phyloP scores from a whole-genome alignment of 225 moss, liverwort and hornwort genomes.

The Sphagnum tenellum region DNA sequence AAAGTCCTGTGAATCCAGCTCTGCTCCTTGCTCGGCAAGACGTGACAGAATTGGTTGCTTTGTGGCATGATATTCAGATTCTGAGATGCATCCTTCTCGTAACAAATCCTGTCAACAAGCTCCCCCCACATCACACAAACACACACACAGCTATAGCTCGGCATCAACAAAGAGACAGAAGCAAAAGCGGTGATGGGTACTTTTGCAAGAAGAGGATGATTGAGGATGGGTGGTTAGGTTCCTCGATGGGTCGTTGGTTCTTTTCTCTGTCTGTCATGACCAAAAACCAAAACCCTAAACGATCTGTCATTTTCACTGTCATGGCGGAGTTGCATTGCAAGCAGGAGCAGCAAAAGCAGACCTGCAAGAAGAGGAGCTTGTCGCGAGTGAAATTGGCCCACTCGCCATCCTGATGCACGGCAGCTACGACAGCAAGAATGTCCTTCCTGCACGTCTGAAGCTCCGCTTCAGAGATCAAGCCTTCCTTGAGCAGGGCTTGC shows the following conservation, averaged over 20 bases:
- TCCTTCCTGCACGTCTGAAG: slow-evolving; percentile 20
- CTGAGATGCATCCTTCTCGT: slow-evolving; percentile 38
- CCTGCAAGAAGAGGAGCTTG: slow-evolving; percentile 58
- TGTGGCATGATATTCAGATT: slow-evolving; percentile 37
- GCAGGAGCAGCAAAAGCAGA: background rate
- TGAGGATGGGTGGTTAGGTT: no score
- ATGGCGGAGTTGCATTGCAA: no score
- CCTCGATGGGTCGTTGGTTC: no score
- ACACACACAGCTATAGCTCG: no score
- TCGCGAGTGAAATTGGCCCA: slow-evolving; percentile 55
- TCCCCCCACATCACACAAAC: background rate
- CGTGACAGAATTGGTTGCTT: slow-evolving; percentile 34
- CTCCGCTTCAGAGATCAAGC: slow-evolving; percentile 18
- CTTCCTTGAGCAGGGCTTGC: slow-evolving; percentile 41
- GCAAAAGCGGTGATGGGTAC: no score
- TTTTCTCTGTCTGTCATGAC: no score
- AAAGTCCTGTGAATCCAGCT: slow-evolving; percentile 33
- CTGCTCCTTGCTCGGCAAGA: slow-evolving; percentile 46
- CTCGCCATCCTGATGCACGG: slow-evolving; percentile 40
- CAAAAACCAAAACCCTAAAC: no score
- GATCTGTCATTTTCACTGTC: no score
- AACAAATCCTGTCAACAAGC: slow-evolving; percentile 27
- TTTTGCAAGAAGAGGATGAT: no score
- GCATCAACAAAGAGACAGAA: no score
- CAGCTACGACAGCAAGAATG: slow-evolving; percentile 19